Conservation (phyloP, 495 filamentous ascomycete species). For the Pseudoneurospora amorphoporcata region DNA sequence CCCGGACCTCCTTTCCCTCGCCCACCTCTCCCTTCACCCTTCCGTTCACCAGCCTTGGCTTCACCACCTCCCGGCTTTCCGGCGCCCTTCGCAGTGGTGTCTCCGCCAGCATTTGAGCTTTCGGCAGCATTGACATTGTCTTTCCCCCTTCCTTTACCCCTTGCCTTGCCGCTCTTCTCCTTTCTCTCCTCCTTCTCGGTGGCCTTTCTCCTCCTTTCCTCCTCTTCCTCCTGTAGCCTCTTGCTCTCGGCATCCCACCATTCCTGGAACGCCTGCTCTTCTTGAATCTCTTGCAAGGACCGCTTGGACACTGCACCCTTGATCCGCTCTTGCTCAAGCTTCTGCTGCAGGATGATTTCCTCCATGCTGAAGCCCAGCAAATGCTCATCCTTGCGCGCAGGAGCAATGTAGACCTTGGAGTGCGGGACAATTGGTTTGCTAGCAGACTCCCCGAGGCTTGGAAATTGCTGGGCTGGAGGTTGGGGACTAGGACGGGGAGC, state of each 20-base stretch:
- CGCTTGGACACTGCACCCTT: slow-evolving; percentile 78
- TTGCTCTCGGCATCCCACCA: slow-evolving; percentile 95
- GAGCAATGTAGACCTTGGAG: slow-evolving; percentile 40
- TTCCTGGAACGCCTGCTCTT: slow-evolving; percentile 91
- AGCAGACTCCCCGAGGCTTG: not conserved
- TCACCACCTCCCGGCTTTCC: not conserved
- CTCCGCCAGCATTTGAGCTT: not conserved
- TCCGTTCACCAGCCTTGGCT: not conserved
- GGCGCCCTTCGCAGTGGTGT: not conserved
- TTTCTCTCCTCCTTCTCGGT: slow-evolving; percentile 14
- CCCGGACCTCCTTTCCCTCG: slow-evolving; percentile 21
- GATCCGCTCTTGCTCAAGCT: slow-evolving; percentile 71
- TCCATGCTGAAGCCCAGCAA: slow-evolving; percentile 60
- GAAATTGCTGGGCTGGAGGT: not conserved
- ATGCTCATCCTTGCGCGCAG: slow-evolving; percentile 39
- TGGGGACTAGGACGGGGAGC: slow-evolving; percentile 8
- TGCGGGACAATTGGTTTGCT: slow-evolving; percentile 31
- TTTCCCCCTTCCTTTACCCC: not conserved
- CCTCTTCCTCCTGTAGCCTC: slow-evolving; percentile 55
- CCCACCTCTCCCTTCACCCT: slow-evolving; percentile 22
- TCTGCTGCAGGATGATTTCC: slow-evolving; percentile 84
- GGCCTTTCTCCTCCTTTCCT: slow-evolving; percentile 28
- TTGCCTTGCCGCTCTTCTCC: not conserved
- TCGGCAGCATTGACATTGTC: not conserved
- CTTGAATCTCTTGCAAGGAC: slow-evolving; percentile 84